Evolutionary conservation across 2,329 filamentous ascomycete species (phyloP), one percentile per base, ranked within the genome.

Genomic region (Corynespora cassiicola): DNA sequence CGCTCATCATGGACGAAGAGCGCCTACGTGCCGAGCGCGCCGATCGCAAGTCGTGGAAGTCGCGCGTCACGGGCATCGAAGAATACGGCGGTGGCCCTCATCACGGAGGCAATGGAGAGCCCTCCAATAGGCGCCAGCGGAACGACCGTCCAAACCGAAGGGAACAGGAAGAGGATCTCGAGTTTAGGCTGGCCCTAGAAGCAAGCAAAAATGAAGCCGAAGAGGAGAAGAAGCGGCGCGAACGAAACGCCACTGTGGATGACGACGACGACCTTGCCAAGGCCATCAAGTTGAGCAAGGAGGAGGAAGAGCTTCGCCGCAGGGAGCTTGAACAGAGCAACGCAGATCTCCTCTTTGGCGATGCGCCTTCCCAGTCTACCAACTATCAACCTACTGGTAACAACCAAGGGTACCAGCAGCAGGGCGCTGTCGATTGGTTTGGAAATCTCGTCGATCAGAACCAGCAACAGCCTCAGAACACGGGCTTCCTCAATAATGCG

Each of bases 401-500:
- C 75, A 97, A 96, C 70, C 91, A 96, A 72, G 92, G 92, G 30
- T 99, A 99, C 63, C 91, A 97, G 74, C 94, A 99, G 72, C 92
- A 96, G 65, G 87, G 87, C 40, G 89, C 90, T 9, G 94, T 99
- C 12, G 94, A 99, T 71, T 97, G 95, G 83, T 94, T 95, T 58
- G 94, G 92, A 42, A 99, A 99, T 68, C 90, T 91, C 9, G 86
- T 97, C 59, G 88, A 92, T 42, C 85, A 84, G 58, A 82, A 74
- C 26, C 70, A 68, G 56, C 86, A 88, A 65, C 79, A 79, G 43
- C 74, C 86, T 53, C 85, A 91, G 66, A 79, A 76, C 36, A 87
- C 84, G 10, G 84, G 83, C 5, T 86, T 78, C 58, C 69, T 86
- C 49, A 85, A 85, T 69, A 84, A 82, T 54, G 80, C 83, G 45